A percentile compares a stretch with the other conserved stretches of the same genome.
Conservation (phyloP, 805 yeast genomes). For the Ogataea zsoltii region DNA sequence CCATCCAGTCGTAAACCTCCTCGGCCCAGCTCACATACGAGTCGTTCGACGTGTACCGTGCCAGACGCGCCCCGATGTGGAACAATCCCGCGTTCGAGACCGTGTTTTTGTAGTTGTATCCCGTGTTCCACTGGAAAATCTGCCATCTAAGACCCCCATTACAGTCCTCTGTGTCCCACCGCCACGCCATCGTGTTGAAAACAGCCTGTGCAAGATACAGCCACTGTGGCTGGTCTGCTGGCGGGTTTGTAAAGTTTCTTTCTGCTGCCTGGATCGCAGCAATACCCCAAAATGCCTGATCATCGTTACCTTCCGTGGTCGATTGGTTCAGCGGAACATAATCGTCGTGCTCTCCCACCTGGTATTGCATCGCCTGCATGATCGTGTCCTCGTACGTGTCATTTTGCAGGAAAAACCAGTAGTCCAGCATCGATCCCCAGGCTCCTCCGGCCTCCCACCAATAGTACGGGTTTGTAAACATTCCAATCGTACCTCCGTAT, state of each 20-base stretch:
- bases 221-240: constrained; percentile 69
- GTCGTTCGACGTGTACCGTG: constrained; percentile 75
- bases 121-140: constrained; percentile 90
- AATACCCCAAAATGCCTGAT: constrained; percentile 96
- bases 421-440: constrained; percentile 84
- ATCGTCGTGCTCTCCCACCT: constrained; percentile 71
- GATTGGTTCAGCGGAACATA: constrained; percentile 87
- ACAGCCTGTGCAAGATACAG: constrained; percentile 82
- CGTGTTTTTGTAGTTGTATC: constrained; percentile 90
- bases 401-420: constrained; percentile 69
- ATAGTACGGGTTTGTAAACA: constrained; percentile 88
- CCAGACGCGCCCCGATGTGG: constrained; percentile 83
- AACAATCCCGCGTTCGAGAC: constrained; percentile 90
- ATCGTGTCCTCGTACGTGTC: constrained; percentile 61
- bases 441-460: constrained; percentile 99
- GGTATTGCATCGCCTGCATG: constrained; percentile 65
- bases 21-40: constrained; percentile 77
- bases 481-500: constrained; percentile 79
- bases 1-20: constrained; percentile 79
- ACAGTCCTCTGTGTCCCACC: constrained; percentile 81
- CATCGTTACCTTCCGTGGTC: constrained; percentile 95
- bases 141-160: constrained; percentile 96
- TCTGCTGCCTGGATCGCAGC: constrained; percentile 93
- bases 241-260: constrained; percentile 75
- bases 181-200: constrained; percentile 82